phyloP scores from a whole-genome alignment of 345 rosid genomes.

The Leavenworthia alabamica region DNA sequence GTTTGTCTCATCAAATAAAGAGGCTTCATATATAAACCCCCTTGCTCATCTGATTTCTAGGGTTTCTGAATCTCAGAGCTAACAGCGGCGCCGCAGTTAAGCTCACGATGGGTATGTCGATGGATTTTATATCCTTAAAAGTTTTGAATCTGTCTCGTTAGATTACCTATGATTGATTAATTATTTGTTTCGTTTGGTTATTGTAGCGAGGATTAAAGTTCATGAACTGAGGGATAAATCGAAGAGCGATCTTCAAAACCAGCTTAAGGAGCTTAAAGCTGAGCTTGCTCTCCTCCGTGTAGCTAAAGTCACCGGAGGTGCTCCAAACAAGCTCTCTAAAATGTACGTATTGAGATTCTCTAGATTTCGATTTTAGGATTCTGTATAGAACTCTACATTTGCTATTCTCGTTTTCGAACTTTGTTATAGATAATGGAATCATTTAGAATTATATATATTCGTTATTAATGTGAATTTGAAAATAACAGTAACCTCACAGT shows the following conservation, averaged over 20 bases:
- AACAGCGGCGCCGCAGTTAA: slow-evolving; percentile 25
- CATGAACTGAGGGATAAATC: slow-evolving; percentile 45
- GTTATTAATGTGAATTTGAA: no score
- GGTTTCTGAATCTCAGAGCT: slow-evolving; percentile 15
- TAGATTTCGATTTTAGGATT: background rate
- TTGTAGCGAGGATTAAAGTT: slow-evolving; percentile 48
- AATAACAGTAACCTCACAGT: no score
- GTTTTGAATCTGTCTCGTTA: background rate
- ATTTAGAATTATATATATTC: background rate
- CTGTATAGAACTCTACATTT: no score
- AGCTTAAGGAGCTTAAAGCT: slow-evolving; percentile 47
- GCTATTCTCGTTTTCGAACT: no score
- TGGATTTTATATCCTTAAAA: background rate
- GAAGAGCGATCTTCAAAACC: slow-evolving; percentile 39
- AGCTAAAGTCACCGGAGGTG: slow-evolving; percentile 56
- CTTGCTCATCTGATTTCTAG: background rate
- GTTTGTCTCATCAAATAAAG: background rate
- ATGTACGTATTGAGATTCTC: slow-evolving; percentile 21
- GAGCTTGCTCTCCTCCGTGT: slow-evolving; percentile 59
- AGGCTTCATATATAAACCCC: slow-evolving; percentile 3
- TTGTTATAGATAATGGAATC: background rate
- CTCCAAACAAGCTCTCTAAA: slow-evolving; percentile 57
- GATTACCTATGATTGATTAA: background rate
- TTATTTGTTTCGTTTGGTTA: background rate
- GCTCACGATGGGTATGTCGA: slow-evolving; percentile 29